phyloP scores from a whole-genome alignment of 306 rosid genomes.

The Ammopiptanthus mongolicus region DNA sequence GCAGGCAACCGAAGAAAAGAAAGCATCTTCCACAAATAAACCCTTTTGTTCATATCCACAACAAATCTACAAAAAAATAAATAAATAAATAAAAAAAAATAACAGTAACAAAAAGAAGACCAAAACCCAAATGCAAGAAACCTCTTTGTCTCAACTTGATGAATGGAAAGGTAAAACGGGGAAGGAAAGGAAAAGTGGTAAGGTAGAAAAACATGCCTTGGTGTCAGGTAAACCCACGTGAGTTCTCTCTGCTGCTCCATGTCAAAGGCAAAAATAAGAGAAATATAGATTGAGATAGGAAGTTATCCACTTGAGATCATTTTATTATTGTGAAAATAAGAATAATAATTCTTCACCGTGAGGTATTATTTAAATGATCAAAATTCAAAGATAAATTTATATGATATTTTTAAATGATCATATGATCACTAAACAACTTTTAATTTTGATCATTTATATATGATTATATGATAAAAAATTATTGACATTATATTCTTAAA shows the following conservation, averaged over 20 bases:
- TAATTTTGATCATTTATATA: too few species aligned
- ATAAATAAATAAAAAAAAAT: background rate
- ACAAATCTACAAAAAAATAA: background rate
- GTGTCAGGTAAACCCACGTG: conserved; percentile 55
- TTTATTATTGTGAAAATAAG: too few species aligned
- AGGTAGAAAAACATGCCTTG: conserved; percentile 48
- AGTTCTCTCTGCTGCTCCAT: conserved; percentile 18
- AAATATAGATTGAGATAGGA: too few species aligned
- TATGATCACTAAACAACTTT: too few species aligned
- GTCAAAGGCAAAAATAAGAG: conserved; percentile 13
- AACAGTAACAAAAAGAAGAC: conserved; percentile 19
- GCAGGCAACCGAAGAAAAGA: conserved; percentile 4
- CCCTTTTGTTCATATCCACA: background rate
- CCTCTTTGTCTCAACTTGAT: conserved; percentile 32
- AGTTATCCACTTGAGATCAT: too few species aligned
- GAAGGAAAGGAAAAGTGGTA: conserved; percentile 35
- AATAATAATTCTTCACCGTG: too few species aligned
- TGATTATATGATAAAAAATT: too few species aligned
- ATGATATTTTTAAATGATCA: too few species aligned
- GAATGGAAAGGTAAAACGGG: conserved; percentile 38
- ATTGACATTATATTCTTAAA: too few species aligned
- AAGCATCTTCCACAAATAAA: conserved; percentile 11
- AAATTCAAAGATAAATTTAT: too few species aligned
- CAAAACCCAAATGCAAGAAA: conserved; percentile 54
- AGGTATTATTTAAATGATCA: too few species aligned